Percentiles rank a stretch among this genome's conserved stretches.
phyloP scores from a whole-genome alignment of 2,329 filamentous ascomycete genomes.

The Phialophora tarda region DNA sequence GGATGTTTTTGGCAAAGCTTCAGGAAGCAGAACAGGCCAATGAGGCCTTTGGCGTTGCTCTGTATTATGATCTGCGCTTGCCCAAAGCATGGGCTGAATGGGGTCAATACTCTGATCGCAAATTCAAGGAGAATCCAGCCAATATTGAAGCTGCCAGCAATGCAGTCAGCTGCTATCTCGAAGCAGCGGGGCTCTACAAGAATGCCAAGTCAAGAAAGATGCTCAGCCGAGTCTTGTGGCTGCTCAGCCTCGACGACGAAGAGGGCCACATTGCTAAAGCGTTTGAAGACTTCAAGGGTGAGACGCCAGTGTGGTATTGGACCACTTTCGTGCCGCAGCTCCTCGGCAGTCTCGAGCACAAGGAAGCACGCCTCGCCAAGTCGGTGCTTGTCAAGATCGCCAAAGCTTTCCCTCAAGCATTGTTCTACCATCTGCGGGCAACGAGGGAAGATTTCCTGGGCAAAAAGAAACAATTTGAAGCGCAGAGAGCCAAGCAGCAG shows the following conservation, averaged over 20 bases:
- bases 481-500: conserved; percentile 32
- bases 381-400: conserved; percentile 90
- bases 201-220: conserved; percentile 95
- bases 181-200: conserved; percentile 95
- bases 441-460: conserved; percentile 91
- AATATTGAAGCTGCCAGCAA: conserved; percentile 86
- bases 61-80: conserved; percentile 94
- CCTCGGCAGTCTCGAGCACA: conserved; percentile 85
- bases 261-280: conserved; percentile 81
- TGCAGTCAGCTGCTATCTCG: conserved; percentile 92
- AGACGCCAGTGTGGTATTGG: conserved; percentile 99
- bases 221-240: conserved; percentile 90
- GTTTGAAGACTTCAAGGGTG: conserved; percentile 96
- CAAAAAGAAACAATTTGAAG: conserved; percentile 71
- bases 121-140: conserved; percentile 87
- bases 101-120: conserved; percentile 96
- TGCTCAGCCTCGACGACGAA: conserved; percentile 89
- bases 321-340: conserved; percentile 98
- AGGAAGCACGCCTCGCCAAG: conserved; percentile 86
- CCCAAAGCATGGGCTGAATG: conserved; percentile 99
- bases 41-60: conserved; percentile 88
- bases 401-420: conserved; percentile 90
- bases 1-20: conserved; percentile 97
- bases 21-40: conserved; percentile 90
- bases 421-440: conserved; percentile 94